Base-by-base conservation (phyloP, 768 basidiomycete genomes). In the Boletus bicolor region DNA sequence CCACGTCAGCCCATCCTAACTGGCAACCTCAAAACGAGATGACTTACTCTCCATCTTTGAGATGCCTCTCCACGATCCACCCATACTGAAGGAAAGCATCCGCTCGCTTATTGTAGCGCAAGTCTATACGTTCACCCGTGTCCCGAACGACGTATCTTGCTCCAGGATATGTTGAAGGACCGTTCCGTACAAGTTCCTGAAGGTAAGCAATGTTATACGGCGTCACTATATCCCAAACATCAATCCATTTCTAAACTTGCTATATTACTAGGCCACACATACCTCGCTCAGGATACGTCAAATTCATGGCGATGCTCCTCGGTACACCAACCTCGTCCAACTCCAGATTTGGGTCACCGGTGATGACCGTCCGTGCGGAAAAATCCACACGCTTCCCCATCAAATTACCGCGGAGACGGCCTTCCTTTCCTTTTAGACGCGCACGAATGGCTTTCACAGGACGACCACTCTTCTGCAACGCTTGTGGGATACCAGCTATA, bases 341-440 rank as follows among this genome's bases (percentile, higher is more conserved):
- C 65, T 95, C 89, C 56, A 99, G 68, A 75, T 98, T 98, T 6
- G 97, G 97, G 73, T 98, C 97, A 69, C 97, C 97, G 14, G 97
- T 98, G 69, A 99, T 99, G 65, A 99, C 97, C 17, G 96, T 99
- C 56, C 97, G 91, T 2, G 97, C 97, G 1, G 97, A 99, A 72
- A 98, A 98, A 67, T 98, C 97, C 52, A 99, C 97, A 73, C 97
- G 93, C 74, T 98, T 98, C 46, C 97, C 97, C 97, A 98, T 98
- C 73, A 99, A 70, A 71, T 98, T 99, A 35, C 97, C 97, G 72
- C 97, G 87, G 49, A 99, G 81, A 66, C 97, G 91, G 39, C 97
- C 97, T 73, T 99, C 97, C 73, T 99, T 98, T 49, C 97, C 97
- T 80, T 99, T 99, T 53, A 99, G 81, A 43, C 97, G 88, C 6